Percentiles rank a stretch among this genome's conserved stretches.
These are phyloP conservation scores for Backusella westeae DNA, from an alignment of 192 early-diverging fungal species.

Conservation along the genomic window DNA sequence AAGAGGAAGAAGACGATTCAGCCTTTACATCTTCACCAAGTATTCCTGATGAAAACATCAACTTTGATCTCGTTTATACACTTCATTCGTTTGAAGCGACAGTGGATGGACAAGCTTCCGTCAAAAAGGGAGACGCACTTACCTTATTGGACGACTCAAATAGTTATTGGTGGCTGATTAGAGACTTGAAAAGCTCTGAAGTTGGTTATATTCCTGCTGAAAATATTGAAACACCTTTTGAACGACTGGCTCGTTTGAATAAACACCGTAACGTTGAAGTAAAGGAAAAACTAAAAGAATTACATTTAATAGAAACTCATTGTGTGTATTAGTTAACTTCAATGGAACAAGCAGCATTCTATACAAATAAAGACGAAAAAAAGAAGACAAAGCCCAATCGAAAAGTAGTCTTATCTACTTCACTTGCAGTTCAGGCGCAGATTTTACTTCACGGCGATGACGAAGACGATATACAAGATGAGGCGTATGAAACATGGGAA, in stretches of 20 bases:
- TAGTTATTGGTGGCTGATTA: slow-evolving; percentile 76
- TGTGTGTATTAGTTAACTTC: slow-evolving; percentile 53
- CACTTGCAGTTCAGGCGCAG: slow-evolving; percentile 22
- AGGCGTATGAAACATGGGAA: slow-evolving; percentile 38
- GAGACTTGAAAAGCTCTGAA: slow-evolving; percentile 57
- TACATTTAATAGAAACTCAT: neutral
- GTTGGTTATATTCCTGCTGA: slow-evolving; percentile 87
- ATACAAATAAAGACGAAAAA: slow-evolving; percentile 11
- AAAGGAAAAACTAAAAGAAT: neutral
- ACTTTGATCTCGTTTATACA: slow-evolving; percentile 75
- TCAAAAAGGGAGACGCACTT: slow-evolving; percentile 68
- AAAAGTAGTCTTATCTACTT: slow-evolving; percentile 18
- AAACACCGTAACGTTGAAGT: slow-evolving; percentile 66
- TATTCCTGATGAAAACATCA: slow-evolving; percentile 59
- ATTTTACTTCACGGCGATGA: slow-evolving; percentile 10
- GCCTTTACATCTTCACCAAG: slow-evolving; percentile 40
- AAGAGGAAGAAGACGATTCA: slow-evolving; percentile 35
- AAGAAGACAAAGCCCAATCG: slow-evolving; percentile 16
- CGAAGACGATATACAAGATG: slow-evolving; percentile 40
- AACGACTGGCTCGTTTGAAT: slow-evolving; percentile 74
- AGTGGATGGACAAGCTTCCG: slow-evolving; percentile 77
- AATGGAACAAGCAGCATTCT: slow-evolving; percentile 41
- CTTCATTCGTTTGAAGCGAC: slow-evolving; percentile 79
- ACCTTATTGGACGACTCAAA: slow-evolving; percentile 77
- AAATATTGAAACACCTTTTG: slow-evolving; percentile 79